These are phyloP conservation scores for Dryas octopetala DNA, from an alignment of 306 rosid species.

Conservation along the genomic window DNA sequence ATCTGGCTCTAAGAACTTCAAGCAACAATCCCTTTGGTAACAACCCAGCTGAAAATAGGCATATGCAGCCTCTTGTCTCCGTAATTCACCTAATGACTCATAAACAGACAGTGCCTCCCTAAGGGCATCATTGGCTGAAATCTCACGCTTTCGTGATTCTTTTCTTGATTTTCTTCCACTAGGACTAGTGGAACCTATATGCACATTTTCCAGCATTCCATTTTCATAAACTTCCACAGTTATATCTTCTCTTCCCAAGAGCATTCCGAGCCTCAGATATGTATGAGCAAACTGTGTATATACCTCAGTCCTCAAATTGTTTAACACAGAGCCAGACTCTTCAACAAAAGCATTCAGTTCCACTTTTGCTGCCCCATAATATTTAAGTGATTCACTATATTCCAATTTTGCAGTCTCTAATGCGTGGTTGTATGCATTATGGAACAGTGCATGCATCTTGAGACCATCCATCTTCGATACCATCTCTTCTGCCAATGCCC, in stretches of 20 bases:
- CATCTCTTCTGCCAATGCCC: slow-evolving; percentile 88
- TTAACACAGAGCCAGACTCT: slow-evolving; percentile 40
- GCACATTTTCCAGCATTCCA: slow-evolving; percentile 47
- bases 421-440: slow-evolving; percentile 62
- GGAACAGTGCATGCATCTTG: slow-evolving; percentile 51
- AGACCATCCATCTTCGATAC: slow-evolving; percentile 65
- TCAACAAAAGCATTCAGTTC: slow-evolving; percentile 58
- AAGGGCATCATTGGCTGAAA: slow-evolving; percentile 92
- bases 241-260: slow-evolving; percentile 82
- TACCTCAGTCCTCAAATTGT: slow-evolving; percentile 71
- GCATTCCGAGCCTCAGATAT: slow-evolving; percentile 92
- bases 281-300: slow-evolving; percentile 86
- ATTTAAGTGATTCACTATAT: slow-evolving; percentile 79
- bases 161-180: slow-evolving; percentile 47
- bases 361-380: slow-evolving; percentile 81
- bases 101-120: slow-evolving; percentile 82
- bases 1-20: slow-evolving; percentile 69
- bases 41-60: slow-evolving; percentile 87
- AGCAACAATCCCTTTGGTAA: slow-evolving; percentile 83
- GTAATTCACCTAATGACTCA: slow-evolving; percentile 82
- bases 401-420: slow-evolving; percentile 76
- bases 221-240: slow-evolving; percentile 69
- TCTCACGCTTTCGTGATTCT: slow-evolving; percentile 67
- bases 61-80: slow-evolving; percentile 93
- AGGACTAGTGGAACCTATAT: slow-evolving; percentile 30